These are phyloP conservation scores for Penicillium sp. DNA, from an alignment of 2,329 filamentous ascomycete species.

Conservation along the genomic window DNA sequence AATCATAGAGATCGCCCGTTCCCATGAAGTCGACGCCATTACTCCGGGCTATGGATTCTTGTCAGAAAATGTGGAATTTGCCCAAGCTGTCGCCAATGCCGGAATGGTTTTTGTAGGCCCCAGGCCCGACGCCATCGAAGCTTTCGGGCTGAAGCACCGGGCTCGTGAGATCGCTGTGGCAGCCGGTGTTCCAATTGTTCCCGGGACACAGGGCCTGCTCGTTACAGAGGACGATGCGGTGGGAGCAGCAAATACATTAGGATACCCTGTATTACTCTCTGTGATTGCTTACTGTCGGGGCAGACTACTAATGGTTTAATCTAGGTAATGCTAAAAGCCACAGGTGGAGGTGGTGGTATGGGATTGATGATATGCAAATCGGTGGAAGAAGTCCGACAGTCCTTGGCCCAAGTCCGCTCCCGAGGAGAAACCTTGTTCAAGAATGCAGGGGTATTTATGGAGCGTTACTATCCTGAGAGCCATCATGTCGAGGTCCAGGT, in stretches of 20 bases:
- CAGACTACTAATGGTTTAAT: neutral
- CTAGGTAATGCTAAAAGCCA: slow-evolving; percentile 71
- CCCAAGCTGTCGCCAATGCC: slow-evolving; percentile 49
- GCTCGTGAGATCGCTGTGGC: slow-evolving; percentile 53
- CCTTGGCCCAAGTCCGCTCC: slow-evolving; percentile 69
- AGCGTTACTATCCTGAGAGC: slow-evolving; percentile 75
- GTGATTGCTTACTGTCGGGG: neutral
- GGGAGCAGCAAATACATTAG: slow-evolving; percentile 42
- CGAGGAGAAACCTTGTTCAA: slow-evolving; percentile 78
- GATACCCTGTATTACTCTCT: slow-evolving; percentile 43
- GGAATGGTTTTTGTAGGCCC: slow-evolving; percentile 62
- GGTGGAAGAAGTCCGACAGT: slow-evolving; percentile 65
- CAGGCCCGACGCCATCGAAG: slow-evolving; percentile 50
- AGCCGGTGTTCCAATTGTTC: slow-evolving; percentile 55
- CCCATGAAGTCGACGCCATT: slow-evolving; percentile 53
- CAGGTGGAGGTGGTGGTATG: slow-evolving; percentile 78
- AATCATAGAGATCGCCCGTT: slow-evolving; percentile 51
- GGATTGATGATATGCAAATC: slow-evolving; percentile 73
- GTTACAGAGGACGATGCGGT: slow-evolving; percentile 48
- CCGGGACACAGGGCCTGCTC: slow-evolving; percentile 51
- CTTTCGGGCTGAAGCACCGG: slow-evolving; percentile 58
- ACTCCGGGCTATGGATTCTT: slow-evolving; percentile 68
- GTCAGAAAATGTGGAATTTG: slow-evolving; percentile 62
- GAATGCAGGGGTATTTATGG: slow-evolving; percentile 78
- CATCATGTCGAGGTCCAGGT: slow-evolving; percentile 89